Base-by-base conservation (phyloP, 441 rosid species). In the Melastoma candidum region DNA sequence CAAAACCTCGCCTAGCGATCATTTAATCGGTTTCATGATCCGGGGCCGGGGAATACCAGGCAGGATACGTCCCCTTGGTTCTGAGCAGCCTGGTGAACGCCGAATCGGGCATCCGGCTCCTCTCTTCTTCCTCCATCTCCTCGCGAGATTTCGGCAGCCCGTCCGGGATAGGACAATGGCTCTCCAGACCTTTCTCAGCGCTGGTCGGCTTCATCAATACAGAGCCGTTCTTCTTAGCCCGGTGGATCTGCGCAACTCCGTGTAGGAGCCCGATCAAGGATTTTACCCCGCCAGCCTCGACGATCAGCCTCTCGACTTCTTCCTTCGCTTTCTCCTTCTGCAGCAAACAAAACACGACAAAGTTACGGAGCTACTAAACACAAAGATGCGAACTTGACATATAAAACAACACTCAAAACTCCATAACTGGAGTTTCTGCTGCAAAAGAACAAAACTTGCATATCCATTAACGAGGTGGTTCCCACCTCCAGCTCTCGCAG, bases 111-210 rank as follows among this genome's bases (percentile, higher is more conserved):
- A 85, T 71, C 68, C 56, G 78, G n/a, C 63, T 75, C 46, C 59
- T 75, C 71, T 83, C 95, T 78, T 88, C 92, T 71, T 83, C 92
- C 45, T 85, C 85, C 4, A 88, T 48, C 62, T 88, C 95, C 51
- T 75, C 68, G 59, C 50, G 62, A 0, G 92, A 71, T 63, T 81
- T 88, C 6, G 97, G 92, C 54, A 88, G 60, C 52, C 87, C 92
- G 54, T 88, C 87, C 0, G 87, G 97, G 4, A 78, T 46, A 13
- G 82, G 97, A 66, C 69, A 12, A 26, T 22, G 64, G 26, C 57
- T 32, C 54, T 59, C 74, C 47, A 49, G 60, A 46, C 26, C 66
- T 57, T 47, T 60, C 63, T 60, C 69, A 3, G 61, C 14, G 7
- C 51, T 58, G 44, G 44, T 44, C 8, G 69, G 51, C 49, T 72